Conservation (phyloP, 2,329 filamentous ascomycete genomes). For the Fusarium sp. region DNA sequence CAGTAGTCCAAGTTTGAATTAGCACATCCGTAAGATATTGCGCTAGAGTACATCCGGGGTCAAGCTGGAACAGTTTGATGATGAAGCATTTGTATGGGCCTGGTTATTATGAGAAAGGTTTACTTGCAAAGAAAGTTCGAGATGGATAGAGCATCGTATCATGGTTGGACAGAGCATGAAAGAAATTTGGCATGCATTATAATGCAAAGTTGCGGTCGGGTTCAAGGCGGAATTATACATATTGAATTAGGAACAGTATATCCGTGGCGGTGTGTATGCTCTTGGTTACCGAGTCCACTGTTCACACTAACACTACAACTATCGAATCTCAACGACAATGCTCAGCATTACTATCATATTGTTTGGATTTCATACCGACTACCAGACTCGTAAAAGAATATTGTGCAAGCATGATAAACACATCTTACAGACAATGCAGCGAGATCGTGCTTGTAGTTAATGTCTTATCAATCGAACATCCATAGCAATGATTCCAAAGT, state of each 20-base stretch:
- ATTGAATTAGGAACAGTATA: not conserved
- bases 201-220: too few species aligned
- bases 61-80: not conserved
- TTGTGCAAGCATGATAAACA: too few species aligned
- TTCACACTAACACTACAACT: not conserved
- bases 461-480: not conserved
- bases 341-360: too few species aligned
- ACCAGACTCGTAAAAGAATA: too few species aligned
- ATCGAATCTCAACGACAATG: too few species aligned
- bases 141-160: not conserved
- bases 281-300: too few species aligned
- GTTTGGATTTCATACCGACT: too few species aligned
- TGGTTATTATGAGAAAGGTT: not conserved
- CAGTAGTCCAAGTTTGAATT: too few species aligned
- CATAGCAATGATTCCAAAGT: not conserved
- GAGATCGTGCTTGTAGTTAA: too few species aligned
- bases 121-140: not conserved
- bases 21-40: not conserved
- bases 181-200: too few species aligned
- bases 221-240: too few species aligned
- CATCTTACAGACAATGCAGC: too few species aligned
- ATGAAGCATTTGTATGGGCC: not conserved
- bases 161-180: not conserved
- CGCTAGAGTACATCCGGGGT: not conserved
- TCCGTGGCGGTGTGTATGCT: conserved; percentile 1